These are phyloP conservation scores for Leptographium flavum DNA, from an alignment of 2,329 filamentous ascomycete species.

Conservation along the genomic window DNA sequence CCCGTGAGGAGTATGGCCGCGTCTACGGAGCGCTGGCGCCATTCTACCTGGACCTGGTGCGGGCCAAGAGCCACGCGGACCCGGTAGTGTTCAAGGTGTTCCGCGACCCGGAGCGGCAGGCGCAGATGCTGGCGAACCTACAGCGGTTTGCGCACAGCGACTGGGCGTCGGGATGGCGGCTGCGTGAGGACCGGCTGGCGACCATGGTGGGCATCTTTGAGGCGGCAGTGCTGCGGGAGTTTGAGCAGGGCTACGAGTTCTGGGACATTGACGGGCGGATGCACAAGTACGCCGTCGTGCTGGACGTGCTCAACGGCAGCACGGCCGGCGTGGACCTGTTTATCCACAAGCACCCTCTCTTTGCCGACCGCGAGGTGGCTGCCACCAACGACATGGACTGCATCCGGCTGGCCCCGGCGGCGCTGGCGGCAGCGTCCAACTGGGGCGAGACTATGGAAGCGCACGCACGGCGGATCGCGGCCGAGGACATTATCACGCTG, in stretches of 20 bases:
- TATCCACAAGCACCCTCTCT: constrained; percentile 75
- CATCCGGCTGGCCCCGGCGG: constrained; percentile 45
- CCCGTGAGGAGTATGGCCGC: constrained; percentile 80
- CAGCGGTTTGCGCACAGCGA: constrained; percentile 69
- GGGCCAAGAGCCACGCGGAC: constrained; percentile 59
- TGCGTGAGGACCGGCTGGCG: constrained; percentile 57
- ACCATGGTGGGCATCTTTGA: constrained; percentile 75
- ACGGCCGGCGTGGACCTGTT: constrained; percentile 69
- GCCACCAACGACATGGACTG: constrained; percentile 64
- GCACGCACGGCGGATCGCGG: background rate
- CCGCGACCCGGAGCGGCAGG: constrained; percentile 77
- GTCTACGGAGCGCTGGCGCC: constrained; percentile 79
- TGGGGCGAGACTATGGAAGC: background rate
- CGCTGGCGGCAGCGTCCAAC: background rate
- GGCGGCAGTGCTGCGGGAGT: constrained; percentile 78
- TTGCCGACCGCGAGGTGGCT: constrained; percentile 56
- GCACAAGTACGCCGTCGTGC: constrained; percentile 75
- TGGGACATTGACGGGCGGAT: constrained; percentile 82
- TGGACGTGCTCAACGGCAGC: constrained; percentile 71
- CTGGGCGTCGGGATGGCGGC: constrained; percentile 57
- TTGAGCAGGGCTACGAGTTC: constrained; percentile 80
- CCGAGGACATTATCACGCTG: constrained; percentile 53
- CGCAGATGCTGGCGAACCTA: constrained; percentile 74
- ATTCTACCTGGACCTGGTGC: constrained; percentile 73
- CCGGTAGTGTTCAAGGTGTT: constrained; percentile 78